Percentiles rank a stretch among this genome's conserved stretches.
These are phyloP conservation scores for Aspergillus sp. DNA, from an alignment of 2,329 filamentous ascomycete genomes.

Conservation along the genomic window DNA sequence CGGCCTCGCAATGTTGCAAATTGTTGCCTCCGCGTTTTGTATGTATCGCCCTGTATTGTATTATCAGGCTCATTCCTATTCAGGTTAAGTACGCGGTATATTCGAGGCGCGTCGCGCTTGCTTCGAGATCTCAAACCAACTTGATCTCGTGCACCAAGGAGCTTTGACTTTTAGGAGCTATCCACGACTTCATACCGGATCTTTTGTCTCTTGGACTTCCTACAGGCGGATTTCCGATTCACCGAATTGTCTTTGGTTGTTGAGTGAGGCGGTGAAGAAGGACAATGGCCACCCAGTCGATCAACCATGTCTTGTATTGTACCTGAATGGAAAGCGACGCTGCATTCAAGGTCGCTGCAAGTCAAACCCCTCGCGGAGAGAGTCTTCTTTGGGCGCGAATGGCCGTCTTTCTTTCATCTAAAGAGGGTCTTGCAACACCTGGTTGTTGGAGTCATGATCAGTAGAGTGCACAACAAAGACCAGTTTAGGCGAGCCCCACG, in stretches of 20 bases:
- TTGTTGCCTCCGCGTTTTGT: slow-evolving; percentile 14
- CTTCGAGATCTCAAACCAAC: neutral
- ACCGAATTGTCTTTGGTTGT: neutral
- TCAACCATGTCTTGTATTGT: neutral
- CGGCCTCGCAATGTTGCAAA: neutral
- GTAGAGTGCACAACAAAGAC: neutral
- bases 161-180: neutral
- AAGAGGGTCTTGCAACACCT: neutral
- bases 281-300: neutral
- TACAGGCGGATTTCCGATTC: neutral
- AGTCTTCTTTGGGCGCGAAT: neutral
- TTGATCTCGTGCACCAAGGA: neutral
- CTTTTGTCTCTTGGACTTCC: neutral
- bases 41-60: slow-evolving; percentile 1
- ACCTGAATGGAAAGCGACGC: neutral
- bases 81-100: slow-evolving; percentile 4
- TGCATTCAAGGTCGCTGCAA: neutral
- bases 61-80: slow-evolving; percentile 1
- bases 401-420: neutral
- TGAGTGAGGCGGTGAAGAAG: neutral
- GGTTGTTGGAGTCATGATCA: neutral
- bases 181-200: neutral
- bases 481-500: neutral
- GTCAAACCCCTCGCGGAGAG: neutral
- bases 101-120: slow-evolving; percentile 9